phyloP scores from a whole-genome alignment of 2,329 filamentous ascomycete species.

The Elsinoe ampelina region DNA sequence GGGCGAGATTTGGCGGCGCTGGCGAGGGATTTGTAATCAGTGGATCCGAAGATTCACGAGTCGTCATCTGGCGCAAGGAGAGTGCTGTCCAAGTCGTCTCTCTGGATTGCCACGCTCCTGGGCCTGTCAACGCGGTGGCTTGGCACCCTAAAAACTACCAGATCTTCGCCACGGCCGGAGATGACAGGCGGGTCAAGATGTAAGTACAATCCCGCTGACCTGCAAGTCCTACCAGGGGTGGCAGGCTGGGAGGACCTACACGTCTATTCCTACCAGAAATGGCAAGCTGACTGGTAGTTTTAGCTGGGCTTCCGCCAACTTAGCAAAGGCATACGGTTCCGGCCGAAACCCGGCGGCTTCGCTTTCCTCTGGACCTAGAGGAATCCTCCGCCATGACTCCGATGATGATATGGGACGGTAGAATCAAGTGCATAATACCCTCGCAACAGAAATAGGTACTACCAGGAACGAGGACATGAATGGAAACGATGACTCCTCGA shows the following conservation, averaged over 20 bases:
- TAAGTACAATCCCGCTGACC: conserved; percentile 42
- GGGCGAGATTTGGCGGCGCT: conserved; percentile 77
- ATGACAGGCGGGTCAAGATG: conserved; percentile 79
- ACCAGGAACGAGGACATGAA: background rate
- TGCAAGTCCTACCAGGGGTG: too few relatives aligned
- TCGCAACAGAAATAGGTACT: background rate
- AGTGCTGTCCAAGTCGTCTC: conserved; percentile 67
- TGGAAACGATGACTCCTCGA: background rate
- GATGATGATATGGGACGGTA: conserved; percentile 4
- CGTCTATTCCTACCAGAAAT: too few relatives aligned
- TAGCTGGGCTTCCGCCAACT: conserved; percentile 9
- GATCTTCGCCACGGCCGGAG: conserved; percentile 84
- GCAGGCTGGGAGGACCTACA: too few relatives aligned
- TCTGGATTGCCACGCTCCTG: conserved; percentile 62
- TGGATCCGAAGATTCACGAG: conserved; percentile 70
- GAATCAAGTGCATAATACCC: background rate
- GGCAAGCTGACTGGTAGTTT: too few relatives aligned
- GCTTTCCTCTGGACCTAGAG: background rate
- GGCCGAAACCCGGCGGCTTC: background rate
- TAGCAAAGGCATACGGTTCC: background rate
- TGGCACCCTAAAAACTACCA: conserved; percentile 80
- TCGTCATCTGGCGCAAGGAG: conserved; percentile 87
- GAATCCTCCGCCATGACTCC: background rate
- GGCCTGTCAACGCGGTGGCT: conserved; percentile 74
- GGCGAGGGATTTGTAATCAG: conserved; percentile 86